Evolutionary conservation across 495 filamentous ascomycete species (phyloP), one percentile per base, ranked within the genome.

Genomic region (Gamarada debralockiae): DNA sequence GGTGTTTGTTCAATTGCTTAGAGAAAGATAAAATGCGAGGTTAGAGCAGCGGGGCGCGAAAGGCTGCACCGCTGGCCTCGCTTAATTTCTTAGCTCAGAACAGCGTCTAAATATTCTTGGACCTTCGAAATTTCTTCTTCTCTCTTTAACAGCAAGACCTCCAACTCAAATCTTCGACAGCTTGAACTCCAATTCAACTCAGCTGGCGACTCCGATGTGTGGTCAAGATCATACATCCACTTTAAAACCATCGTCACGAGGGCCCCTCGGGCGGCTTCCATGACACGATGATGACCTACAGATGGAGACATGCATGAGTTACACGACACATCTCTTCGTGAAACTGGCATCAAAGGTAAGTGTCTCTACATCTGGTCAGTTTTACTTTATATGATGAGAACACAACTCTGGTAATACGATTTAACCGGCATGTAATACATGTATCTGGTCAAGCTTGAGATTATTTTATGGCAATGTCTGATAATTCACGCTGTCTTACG

Each of bases 171-270:
- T 89, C 87, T 87, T 89, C 83, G 84, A 74, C 85, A 85, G 84
- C 76, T 73, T 73, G 78, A 67, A 54, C 53, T 59, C 55, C 40
- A 67, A 64, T 40, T 61, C 77, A 69, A 87, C 82, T 85, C 82
- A 75, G 75, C 86, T 90, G 86, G 76, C 83, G 82, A 88, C 76
- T 91, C 86, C 85, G 84, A 87, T 87, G 81, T 68, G 84, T 83
- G 79, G 92, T 76, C 72, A 64, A 73, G 73, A 74, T 67, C 55
- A 74, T 73, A 71, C 62, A 59, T 18, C 63, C 73, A 74, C 75
- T 89, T 79, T 89, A 97, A 97, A 97, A 97, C 92, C 92, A 90
- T 97, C 83, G 83, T 90, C 86, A 90, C 87, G 92, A 97, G 92
- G 87, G 89, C 84, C 85, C 74, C 78, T 68, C 67, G 76, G 69